A percentile compares a stretch with the other conserved stretches of the same genome.
phyloP scores from a whole-genome alignment of 2,329 filamentous ascomycete species.

The Sarocladiaceae sp. region DNA sequence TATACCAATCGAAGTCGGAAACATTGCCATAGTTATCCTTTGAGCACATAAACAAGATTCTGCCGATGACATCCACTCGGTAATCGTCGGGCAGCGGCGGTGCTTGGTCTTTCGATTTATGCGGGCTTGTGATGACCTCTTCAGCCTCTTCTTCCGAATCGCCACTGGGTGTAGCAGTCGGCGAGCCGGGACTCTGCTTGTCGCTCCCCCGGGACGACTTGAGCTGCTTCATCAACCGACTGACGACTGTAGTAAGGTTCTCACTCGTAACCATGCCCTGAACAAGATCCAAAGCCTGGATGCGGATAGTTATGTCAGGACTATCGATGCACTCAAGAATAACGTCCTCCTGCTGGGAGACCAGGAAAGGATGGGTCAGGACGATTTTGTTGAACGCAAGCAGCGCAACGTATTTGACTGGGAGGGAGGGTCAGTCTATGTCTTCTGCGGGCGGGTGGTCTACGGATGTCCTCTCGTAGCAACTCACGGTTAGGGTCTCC shows the following conservation, averaged over 20 bases:
- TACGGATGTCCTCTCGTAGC: no score
- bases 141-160: constrained; percentile 48
- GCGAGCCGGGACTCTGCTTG: constrained; percentile 31
- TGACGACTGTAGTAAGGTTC: constrained; percentile 76
- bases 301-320: constrained; percentile 88
- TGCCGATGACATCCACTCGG: constrained; percentile 70
- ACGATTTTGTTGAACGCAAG: constrained; percentile 96
- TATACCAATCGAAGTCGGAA: constrained; percentile 94
- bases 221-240: constrained; percentile 81
- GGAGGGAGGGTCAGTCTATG: no score
- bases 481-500: constrained; percentile 84
- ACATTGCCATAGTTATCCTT: constrained; percentile 82
- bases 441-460: no score
- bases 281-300: constrained; percentile 85
- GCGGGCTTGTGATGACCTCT: constrained; percentile 28
- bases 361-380: constrained; percentile 76
- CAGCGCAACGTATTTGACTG: constrained; percentile 94
- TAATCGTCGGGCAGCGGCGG: constrained; percentile 80
- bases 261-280: constrained; percentile 90
- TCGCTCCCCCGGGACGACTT: constrained; percentile 55
- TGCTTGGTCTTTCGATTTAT: constrained; percentile 31
- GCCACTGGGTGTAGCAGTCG: constrained; percentile 33
- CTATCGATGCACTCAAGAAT: constrained; percentile 96
- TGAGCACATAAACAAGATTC: constrained; percentile 84
- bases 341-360: constrained; percentile 89